Base-by-base conservation (phyloP, 129 eudicot species). In the Ambrosia artemisiifolia region DNA sequence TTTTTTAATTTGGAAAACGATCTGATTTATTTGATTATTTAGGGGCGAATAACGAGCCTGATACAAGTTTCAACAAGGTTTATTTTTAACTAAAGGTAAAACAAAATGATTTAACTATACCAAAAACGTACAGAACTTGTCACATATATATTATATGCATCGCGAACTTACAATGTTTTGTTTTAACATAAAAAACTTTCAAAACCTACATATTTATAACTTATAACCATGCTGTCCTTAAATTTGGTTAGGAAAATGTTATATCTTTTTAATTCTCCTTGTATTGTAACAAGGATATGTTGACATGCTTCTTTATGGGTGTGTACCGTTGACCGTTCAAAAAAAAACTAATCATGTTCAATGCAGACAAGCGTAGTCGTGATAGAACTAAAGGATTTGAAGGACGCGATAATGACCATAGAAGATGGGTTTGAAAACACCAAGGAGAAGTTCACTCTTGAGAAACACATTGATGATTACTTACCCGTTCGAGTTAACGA, bases 401-500 rank as follows among this genome's bases (percentile, higher is more conserved):
- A 84, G 77, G 85, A 85, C 28, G 92, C 92, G 5, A 85, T 91
- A 30, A 67, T 88, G 81, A 77, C 66, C 28, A 73, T 55, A 30
- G 88, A 81, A 61, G 72, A 78, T 43, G 79, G 30, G 33, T 86
- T 56, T 53, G 47, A 30, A 83, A 60, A 68, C 40, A 64, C 40
- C 4, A 65, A 75, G 6, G 83, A 71, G 16, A 71, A 66, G 9
- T 79, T 87, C 62, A 87, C 81, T 67, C 85, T 79, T 0, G 90
- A 88, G 19, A 80, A 82, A 63, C 79, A 69, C 73, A 87, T 90
- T 3, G 95, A 90, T 72, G 85, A 72, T 34, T 75, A 76, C 69
- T 72, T 90, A 75, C 96, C 95, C 2, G 95, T 87, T 3, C 73
- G 91, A 69, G 96, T 90, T 11, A 87, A 79, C 56, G 96, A 90